Percentiles rank a stretch among this genome's conserved stretches.
phyloP scores from a whole-genome alignment of 1,284 basidiomycete species.

The Termitomyces sp. region DNA sequence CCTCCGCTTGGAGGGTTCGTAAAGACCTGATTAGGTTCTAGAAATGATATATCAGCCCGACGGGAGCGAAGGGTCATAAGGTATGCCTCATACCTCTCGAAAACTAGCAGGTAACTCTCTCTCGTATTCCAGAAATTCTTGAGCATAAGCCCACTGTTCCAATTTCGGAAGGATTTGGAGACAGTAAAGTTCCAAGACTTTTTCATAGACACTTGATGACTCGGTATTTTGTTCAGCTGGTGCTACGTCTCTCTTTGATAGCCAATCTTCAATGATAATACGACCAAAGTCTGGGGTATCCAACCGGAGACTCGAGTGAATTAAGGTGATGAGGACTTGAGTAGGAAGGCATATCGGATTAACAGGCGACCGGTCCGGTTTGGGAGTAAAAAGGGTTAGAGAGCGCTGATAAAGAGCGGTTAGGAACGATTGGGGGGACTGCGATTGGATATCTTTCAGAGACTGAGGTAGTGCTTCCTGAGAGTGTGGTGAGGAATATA shows the following conservation, averaged over 20 bases:
- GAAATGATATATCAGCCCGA: slow-evolving; percentile 8
- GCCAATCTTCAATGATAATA: slow-evolving; percentile 70
- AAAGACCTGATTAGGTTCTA: slow-evolving; percentile 42
- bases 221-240: slow-evolving; percentile 19
- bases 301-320: slow-evolving; percentile 64
- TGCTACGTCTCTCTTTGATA: slow-evolving; percentile 44
- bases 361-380: slow-evolving; percentile 29
- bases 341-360: slow-evolving; percentile 59
- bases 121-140: slow-evolving; percentile 69
- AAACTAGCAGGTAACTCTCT: slow-evolving; percentile 47
- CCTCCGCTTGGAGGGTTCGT: slow-evolving; percentile 32
- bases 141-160: slow-evolving; percentile 73
- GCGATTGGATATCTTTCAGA: slow-evolving; percentile 45
- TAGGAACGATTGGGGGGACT: slow-evolving; percentile 56
- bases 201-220: slow-evolving; percentile 53
- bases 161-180: slow-evolving; percentile 65
- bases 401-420: slow-evolving; percentile 58
- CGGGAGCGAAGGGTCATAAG: background rate
- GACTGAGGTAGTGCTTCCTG: slow-evolving; percentile 41
- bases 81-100: slow-evolving; percentile 43
- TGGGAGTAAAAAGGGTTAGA: slow-evolving; percentile 59
- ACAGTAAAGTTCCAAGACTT: slow-evolving; percentile 70
- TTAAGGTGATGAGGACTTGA: slow-evolving; percentile 62
- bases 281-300: slow-evolving; percentile 56
- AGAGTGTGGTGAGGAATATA: slow-evolving; percentile 53